These are phyloP conservation scores for Punica granatum DNA, from an alignment of 345 rosid genomes.

Conservation along the genomic window DNA sequence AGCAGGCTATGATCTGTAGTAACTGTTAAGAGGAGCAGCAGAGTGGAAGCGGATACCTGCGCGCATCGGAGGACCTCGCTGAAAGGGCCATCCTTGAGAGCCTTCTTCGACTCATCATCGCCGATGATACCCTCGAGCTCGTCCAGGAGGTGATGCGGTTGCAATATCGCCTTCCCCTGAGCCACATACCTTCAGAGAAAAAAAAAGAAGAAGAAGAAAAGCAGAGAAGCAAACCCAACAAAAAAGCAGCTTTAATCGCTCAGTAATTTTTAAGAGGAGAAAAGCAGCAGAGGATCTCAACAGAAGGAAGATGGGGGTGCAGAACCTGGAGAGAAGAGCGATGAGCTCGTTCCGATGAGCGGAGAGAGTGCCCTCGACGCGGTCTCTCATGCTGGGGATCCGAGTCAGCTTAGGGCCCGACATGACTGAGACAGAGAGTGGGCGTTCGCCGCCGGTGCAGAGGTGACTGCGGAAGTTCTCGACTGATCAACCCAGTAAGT, in stretches of 20 bases:
- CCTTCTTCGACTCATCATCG: constrained; percentile 41
- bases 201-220: background rate
- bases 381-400: constrained; percentile 68
- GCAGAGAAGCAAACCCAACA: no score
- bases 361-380: constrained; percentile 84
- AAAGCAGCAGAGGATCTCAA: background rate
- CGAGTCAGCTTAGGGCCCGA: constrained; percentile 44
- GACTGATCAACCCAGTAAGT: background rate
- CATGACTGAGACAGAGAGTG: constrained; percentile 24
- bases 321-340: constrained; percentile 86
- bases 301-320: background rate
- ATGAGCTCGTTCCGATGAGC: constrained; percentile 87
- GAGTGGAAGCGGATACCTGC: constrained; percentile 29
- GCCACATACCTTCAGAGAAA: constrained; percentile 83
- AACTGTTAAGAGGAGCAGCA: background rate
- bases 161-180: constrained; percentile 86
- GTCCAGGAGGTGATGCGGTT: constrained; percentile 83
- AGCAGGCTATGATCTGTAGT: background rate
- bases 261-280: background rate
- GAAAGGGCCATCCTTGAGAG: constrained; percentile 61
- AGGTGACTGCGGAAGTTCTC: no score
- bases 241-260: no score
- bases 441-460: no score
- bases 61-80: constrained; percentile 72
- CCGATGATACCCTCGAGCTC: constrained; percentile 54